Evolutionary conservation across 2,329 filamentous ascomycete genomes (phyloP).

Genomic region (Calycina marina): DNA sequence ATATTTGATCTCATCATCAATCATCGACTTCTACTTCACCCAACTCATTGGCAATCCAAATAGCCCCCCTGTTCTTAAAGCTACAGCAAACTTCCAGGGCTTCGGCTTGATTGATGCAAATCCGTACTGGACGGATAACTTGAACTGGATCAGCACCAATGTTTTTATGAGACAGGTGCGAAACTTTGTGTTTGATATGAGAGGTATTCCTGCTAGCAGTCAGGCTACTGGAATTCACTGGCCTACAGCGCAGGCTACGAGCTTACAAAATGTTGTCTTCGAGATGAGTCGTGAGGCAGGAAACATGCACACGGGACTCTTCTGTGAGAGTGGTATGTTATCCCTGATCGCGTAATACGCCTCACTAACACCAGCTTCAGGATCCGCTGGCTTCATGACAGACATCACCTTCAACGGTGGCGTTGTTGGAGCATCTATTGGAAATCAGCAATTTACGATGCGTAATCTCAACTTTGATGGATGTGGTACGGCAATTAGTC

Average conservation of each 20-base stretch:
- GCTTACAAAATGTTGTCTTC: conserved; percentile 46
- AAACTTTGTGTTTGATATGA: conserved; percentile 50
- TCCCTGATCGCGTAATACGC: conserved; percentile 32
- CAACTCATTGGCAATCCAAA: conserved; percentile 18
- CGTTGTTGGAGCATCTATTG: conserved; percentile 41
- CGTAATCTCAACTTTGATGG: conserved; percentile 34
- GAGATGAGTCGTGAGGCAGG: conserved; percentile 32
- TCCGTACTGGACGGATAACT: conserved; percentile 57
- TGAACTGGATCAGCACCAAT: conserved; percentile 63
- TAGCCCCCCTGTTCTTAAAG: conserved; percentile 56
- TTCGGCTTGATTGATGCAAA: conserved; percentile 81
- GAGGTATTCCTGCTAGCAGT: conserved; percentile 14
- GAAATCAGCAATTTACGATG: conserved; percentile 52
- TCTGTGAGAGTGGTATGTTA: conserved; percentile 28
- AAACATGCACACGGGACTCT: conserved; percentile 40
- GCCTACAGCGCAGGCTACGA: conserved; percentile 39
- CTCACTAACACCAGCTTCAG: conserved; percentile 18
- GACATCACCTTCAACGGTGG: conserved; percentile 49
- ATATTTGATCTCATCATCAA: conserved; percentile 14
- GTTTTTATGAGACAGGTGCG: conserved; percentile 50
- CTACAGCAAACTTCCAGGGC: conserved; percentile 53
- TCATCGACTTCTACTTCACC: conserved; percentile 14
- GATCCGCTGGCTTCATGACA: conserved; percentile 43
- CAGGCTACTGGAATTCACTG: conserved; percentile 32
- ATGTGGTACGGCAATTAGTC: conserved; percentile 37